These are phyloP conservation scores for Logfia minima DNA, from an alignment of 129 eudicot species.

Conservation along the genomic window DNA sequence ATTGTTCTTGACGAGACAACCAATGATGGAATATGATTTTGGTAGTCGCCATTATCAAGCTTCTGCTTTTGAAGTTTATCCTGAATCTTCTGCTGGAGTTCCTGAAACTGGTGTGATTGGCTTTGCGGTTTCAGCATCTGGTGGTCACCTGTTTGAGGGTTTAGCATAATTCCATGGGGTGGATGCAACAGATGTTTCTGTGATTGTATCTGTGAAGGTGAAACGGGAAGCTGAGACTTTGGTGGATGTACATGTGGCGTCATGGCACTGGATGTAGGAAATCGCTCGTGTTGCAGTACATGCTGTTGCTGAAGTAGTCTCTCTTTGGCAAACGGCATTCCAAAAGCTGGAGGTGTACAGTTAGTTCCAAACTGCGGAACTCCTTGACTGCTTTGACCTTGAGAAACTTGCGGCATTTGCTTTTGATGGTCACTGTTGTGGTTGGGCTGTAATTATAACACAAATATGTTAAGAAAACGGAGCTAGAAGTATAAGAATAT, in stretches of 20 bases:
- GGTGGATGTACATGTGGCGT: slow-evolving; percentile 30
- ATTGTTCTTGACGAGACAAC: neutral
- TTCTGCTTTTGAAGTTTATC: slow-evolving; percentile 17
- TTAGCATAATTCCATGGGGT: slow-evolving; percentile 29
- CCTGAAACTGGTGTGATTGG: slow-evolving; percentile 40
- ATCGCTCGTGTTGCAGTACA: slow-evolving; percentile 40
- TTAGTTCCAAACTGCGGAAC: slow-evolving; percentile 37
- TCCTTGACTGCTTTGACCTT: slow-evolving; percentile 46
- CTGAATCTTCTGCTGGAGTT: slow-evolving; percentile 28
- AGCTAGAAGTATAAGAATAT: neutral
- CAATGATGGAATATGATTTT: neutral
- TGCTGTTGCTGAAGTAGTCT: slow-evolving; percentile 34
- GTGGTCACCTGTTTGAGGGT: slow-evolving; percentile 50
- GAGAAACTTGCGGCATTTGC: slow-evolving; percentile 46
- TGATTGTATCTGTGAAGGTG: slow-evolving; percentile 59
- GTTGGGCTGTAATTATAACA: slow-evolving; percentile 44
- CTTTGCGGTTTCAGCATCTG: slow-evolving; percentile 51
- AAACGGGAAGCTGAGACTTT: slow-evolving; percentile 47
- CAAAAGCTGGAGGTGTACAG: slow-evolving; percentile 56
- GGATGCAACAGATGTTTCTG: slow-evolving; percentile 51
- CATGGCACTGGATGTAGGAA: slow-evolving; percentile 47
- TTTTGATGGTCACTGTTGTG: slow-evolving; percentile 56
- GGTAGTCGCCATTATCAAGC: slow-evolving; percentile 30
- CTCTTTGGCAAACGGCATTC: slow-evolving; percentile 63
- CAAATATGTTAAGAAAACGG: neutral